Evolutionary conservation across 75 land plant species (phyloP).

Genomic region (Gnetum montanum): DNA sequence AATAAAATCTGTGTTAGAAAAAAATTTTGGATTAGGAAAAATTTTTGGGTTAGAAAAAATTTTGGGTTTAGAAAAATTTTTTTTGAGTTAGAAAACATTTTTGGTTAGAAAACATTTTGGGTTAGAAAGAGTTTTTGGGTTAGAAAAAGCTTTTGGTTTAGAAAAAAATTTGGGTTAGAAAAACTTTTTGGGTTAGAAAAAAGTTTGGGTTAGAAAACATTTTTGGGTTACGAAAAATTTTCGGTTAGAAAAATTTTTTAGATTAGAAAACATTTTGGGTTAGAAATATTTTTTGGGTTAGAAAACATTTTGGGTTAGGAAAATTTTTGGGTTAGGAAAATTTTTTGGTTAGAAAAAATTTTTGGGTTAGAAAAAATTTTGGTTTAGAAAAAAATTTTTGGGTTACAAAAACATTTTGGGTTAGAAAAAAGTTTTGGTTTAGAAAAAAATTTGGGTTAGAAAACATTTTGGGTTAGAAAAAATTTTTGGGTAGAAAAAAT

Average conservation of each 20-base stretch:
- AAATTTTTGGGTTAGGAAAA: not conserved
- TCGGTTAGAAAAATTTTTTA: not conserved
- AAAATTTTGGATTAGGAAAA: too few relatives aligned
- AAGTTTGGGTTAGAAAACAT: not conserved
- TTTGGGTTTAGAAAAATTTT: too few relatives aligned
- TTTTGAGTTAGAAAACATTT: not conserved
- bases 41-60: too few relatives aligned
- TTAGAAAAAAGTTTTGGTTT: not conserved
- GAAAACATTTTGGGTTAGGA: too few relatives aligned
- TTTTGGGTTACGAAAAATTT: not conserved
- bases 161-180: not conserved
- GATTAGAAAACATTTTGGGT: not conserved
- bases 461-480: too few relatives aligned
- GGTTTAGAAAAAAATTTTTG: too few relatives aligned
- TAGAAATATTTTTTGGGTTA: not conserved
- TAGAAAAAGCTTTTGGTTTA: not conserved
- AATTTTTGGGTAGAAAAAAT: not conserved
- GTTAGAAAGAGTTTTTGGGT: not conserved
- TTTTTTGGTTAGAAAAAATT: not conserved
- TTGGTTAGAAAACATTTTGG: not conserved
- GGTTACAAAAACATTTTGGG: not conserved
- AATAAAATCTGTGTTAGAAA: too few relatives aligned
- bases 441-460: not conserved
- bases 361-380: too few relatives aligned
- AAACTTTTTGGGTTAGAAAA: not conserved